phyloP scores from a whole-genome alignment of 257 asterid genomes.

The Nyctanthes arbortristis region DNA sequence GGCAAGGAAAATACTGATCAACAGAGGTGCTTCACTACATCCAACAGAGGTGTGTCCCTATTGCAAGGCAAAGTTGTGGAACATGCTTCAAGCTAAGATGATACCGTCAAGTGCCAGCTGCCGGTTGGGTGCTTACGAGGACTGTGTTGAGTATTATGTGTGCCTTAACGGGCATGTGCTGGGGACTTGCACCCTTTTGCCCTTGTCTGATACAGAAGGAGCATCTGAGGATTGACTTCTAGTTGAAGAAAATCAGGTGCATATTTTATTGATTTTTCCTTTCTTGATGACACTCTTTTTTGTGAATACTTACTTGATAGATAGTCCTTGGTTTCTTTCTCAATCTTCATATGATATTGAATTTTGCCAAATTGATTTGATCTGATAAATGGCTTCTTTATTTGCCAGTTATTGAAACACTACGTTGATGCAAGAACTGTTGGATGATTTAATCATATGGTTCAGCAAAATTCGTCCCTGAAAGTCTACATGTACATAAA shows the following conservation, averaged over 20 bases:
- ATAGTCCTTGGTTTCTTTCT: too few species aligned
- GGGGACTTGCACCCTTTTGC: conserved; percentile 87
- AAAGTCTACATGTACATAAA: not conserved
- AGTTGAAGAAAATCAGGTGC: conserved; percentile 38
- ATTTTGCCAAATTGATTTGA: not conserved
- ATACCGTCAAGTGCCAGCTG: conserved; percentile 93
- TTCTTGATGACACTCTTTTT: not conserved
- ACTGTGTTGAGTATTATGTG: conserved; percentile 83
- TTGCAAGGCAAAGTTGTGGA: conserved; percentile 96
- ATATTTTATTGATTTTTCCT: not conserved
- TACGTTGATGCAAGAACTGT: conserved; percentile 1
- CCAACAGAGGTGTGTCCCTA: conserved; percentile 87
- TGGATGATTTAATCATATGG: not conserved
- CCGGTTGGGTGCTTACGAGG: conserved; percentile 92
- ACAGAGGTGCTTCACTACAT: conserved; percentile 67
- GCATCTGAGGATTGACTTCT: conserved; percentile 61
- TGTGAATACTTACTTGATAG: not conserved
- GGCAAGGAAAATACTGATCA: conserved; percentile 74
- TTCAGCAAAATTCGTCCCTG: conserved; percentile 1
- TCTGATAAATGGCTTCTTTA: not conserved
- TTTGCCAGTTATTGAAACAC: conserved; percentile 12
- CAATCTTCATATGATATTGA: not conserved
- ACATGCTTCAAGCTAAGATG: conserved; percentile 83
- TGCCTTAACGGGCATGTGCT: conserved; percentile 94
- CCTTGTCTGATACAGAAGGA: conserved; percentile 90